Evolutionary conservation across 345 rosid genomes (phyloP), one percentile per base, ranked within the genome.

Genomic region (Eucalyptus guilfoylei): DNA sequence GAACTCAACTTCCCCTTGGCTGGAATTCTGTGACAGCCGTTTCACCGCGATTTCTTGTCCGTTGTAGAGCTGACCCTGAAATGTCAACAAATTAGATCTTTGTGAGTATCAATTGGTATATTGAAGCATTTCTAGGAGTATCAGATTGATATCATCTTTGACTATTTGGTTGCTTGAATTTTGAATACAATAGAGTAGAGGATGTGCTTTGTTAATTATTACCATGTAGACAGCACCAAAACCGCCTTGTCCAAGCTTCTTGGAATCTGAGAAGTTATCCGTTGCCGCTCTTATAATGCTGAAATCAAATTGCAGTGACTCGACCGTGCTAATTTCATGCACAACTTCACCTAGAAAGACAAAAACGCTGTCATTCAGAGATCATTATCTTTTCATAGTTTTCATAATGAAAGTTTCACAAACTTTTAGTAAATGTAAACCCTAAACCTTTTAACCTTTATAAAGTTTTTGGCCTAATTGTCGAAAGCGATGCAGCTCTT

Each of bases 1-100:
- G 49, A 94, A 93, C 86, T 93, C 94, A 21, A 26, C 1, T 49
- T 90, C 92, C 44, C 95, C 94, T 89, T 94, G 94, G 15, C 92
- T 90, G 2, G 93, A 93, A 87, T 42, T 87, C 48, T 16, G 40
- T 0, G 92, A 89, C 9, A 94, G 90, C 64, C 94, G 90, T 86
- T 94, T 94, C 26, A 93, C 93, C 1, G 92, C 92, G 14, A 94
- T 45, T 14, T 88, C 88, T 86, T 88, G 90, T 48, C 93, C 92
- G 28, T 90, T 32, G 5, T 88, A 62, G 50, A 92, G 90, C 14
- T 13, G 85, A 19, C 92, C 93, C 93, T 91, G 76, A 11, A 45
- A 85, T 37, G n/a, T 69, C 44, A 69, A 3, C 80, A 34, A 34
- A 47, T 58, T 14, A 48, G 32, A 49, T 85, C 26, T 23, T 34